These are phyloP conservation scores for Phialocephala subalpina DNA, from an alignment of 2,329 filamentous ascomycete genomes.

Conservation along the genomic window DNA sequence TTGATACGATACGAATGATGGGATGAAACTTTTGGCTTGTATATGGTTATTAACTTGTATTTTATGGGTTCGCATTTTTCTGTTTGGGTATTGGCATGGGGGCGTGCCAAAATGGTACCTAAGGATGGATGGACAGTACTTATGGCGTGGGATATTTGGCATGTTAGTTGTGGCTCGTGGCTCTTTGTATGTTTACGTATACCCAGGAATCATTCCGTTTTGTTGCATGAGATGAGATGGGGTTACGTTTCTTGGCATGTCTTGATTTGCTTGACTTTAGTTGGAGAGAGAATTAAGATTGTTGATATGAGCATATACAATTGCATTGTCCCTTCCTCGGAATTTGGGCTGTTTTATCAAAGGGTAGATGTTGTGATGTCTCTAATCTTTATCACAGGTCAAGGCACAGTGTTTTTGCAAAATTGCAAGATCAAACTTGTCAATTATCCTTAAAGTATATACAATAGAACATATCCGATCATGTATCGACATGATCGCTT, in stretches of 20 bases:
- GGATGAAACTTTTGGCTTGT: slow-evolving; percentile 3
- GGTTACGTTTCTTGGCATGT: not conserved
- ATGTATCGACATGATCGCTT: not conserved
- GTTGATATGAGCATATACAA: slow-evolving; percentile 3
- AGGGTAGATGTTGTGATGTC: no score
- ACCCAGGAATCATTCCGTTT: slow-evolving; percentile 24
- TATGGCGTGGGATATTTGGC: slow-evolving; percentile 19
- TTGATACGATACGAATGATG: slow-evolving; percentile 17
- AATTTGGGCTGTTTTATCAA: no score
- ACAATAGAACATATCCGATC: slow-evolving; percentile 13
- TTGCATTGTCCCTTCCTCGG: no score
- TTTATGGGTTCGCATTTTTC: slow-evolving; percentile 13
- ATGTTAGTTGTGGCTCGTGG: slow-evolving; percentile 11
- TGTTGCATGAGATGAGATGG: slow-evolving; percentile 12
- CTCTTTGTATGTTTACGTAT: slow-evolving; percentile 23
- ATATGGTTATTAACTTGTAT: slow-evolving; percentile 19
- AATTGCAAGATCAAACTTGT: not conserved
- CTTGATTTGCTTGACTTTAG: not conserved
- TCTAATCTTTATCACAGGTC: no score
- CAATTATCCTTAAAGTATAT: slow-evolving; percentile 9
- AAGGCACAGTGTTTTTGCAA: not conserved
- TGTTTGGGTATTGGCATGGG: not conserved
- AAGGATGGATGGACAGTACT: slow-evolving; percentile 1
- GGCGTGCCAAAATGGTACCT: slow-evolving; percentile 20
- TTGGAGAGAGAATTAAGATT: slow-evolving; percentile 6